A percentile compares a stretch with the other conserved stretches of the same genome.
These are phyloP conservation scores for Leucosporidium creatinivorum DNA, from an alignment of 768 basidiomycete species.

Conservation along the genomic window DNA sequence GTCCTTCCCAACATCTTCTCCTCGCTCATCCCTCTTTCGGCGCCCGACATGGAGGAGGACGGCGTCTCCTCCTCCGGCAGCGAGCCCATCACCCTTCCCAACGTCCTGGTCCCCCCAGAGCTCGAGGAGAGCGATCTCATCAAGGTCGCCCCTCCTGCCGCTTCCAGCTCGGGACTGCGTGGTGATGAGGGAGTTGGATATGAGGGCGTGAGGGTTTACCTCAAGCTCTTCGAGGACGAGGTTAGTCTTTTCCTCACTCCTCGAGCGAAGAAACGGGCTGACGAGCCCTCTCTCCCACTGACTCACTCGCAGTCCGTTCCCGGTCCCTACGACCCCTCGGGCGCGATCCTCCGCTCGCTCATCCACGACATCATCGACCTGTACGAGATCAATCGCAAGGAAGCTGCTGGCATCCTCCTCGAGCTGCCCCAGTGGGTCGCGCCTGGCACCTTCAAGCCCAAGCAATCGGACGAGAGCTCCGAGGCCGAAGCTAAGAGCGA, in stretches of 20 bases:
- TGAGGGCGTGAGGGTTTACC: conserved; percentile 42
- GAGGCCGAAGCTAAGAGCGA: conserved; percentile 49
- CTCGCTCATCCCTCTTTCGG: conserved; percentile 53
- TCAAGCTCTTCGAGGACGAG: conserved; percentile 51
- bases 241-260: conserved; percentile 70
- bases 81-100: conserved; percentile 61
- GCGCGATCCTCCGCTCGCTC: conserved; percentile 56
- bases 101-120: conserved; percentile 79
- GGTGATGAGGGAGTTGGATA: conserved; percentile 52
- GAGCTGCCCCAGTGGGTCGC: conserved; percentile 78
- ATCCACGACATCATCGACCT: conserved; percentile 73
- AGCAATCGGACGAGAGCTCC: conserved; percentile 39
- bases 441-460: conserved; percentile 67
- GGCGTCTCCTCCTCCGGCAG: conserved; percentile 36
- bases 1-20: conserved; percentile 29
- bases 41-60: conserved; percentile 49
- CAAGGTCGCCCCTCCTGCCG: conserved; percentile 9
- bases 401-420: conserved; percentile 77
- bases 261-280: conserved; percentile 50
- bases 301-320: conserved; percentile 18
- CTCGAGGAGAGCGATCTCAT: conserved; percentile 64
- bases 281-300: background rate
- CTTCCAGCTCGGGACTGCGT: conserved; percentile 45
- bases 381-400: conserved; percentile 93
- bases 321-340: conserved; percentile 18